phyloP scores from a whole-genome alignment of 2,329 filamentous ascomycete genomes.

The Talaromyces sp. region DNA sequence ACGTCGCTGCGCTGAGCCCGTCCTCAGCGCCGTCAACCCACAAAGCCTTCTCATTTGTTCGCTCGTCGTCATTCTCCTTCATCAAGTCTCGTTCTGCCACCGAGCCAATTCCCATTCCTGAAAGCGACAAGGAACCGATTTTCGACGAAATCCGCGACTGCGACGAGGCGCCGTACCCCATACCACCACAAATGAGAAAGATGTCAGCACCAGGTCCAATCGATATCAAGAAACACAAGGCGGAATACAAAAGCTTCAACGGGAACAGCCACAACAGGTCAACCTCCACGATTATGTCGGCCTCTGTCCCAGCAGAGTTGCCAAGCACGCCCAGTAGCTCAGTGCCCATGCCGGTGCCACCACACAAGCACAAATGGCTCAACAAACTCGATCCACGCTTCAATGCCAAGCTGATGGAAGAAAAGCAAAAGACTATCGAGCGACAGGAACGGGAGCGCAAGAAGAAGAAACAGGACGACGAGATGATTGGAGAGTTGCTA shows the following conservation, averaged over 20 bases:
- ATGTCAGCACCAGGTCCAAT: background rate
- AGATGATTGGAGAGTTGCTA: slow-evolving; percentile 12
- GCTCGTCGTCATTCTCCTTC: slow-evolving; percentile 13
- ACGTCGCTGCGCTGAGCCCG: slow-evolving; percentile 4
- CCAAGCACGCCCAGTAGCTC: background rate
- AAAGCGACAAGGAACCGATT: slow-evolving; percentile 16
- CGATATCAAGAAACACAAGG: slow-evolving; percentile 2
- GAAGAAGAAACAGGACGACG: slow-evolving; percentile 15
- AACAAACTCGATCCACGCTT: slow-evolving; percentile 17
- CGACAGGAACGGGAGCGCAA: slow-evolving; percentile 12
- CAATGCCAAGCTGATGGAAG: slow-evolving; percentile 17
- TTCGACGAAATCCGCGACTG: slow-evolving; percentile 18
- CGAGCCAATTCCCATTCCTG: slow-evolving; percentile 10
- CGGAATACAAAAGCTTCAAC: slow-evolving; percentile 11
- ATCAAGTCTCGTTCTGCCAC: background rate
- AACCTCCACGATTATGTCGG: background rate
- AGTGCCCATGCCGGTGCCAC: slow-evolving; percentile 7
- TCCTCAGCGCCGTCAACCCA: slow-evolving; percentile 14
- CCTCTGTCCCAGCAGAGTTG: background rate
- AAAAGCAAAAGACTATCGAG: slow-evolving; percentile 11
- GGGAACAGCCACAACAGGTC: background rate
- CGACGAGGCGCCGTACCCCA: slow-evolving; percentile 16
- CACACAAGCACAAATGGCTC: slow-evolving; percentile 17
- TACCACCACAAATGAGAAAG: slow-evolving; percentile 7
- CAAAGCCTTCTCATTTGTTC: slow-evolving; percentile 12